Evolutionary conservation across 2,329 filamentous ascomycete genomes (phyloP).

Genomic region (Drechslerella coelobrocha): DNA sequence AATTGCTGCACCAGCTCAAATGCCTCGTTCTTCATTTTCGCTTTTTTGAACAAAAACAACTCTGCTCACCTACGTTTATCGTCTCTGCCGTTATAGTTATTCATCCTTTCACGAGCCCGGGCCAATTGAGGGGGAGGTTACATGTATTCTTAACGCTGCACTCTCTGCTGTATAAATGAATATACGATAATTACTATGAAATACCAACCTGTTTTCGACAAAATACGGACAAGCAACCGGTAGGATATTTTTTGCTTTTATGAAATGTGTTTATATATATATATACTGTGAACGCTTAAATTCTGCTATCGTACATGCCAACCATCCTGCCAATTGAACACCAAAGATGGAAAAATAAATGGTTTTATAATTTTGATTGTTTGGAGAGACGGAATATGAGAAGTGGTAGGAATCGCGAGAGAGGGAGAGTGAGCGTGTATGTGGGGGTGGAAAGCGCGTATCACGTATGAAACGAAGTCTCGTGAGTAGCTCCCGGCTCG

Average conservation of each 20-base stretch:
- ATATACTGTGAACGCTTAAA: background rate
- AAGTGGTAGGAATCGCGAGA: no score
- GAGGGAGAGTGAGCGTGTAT: no score
- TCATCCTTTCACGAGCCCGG: background rate
- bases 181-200: no score
- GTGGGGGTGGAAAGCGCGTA: no score
- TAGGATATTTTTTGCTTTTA: background rate
- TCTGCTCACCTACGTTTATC: constrained; percentile 11
- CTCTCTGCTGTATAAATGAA: no score
- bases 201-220: no score
- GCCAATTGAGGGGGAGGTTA: no score
- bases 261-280: constrained; percentile 3
- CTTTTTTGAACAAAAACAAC: constrained; percentile 9
- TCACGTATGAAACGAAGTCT: no score
- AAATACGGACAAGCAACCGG: no score
- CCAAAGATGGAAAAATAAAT: constrained; percentile 35
- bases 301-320: constrained; percentile 40
- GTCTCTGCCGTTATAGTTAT: background rate
- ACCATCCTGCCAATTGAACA: constrained; percentile 39
- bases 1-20: no score
- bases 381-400: constrained; percentile 15
- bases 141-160: no score
- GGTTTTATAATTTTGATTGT: constrained; percentile 17
- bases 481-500: no score
- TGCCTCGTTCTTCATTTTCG: constrained; percentile 6